These are phyloP conservation scores for Pholiota microspora DNA, from an alignment of 768 basidiomycete genomes.

Conservation along the genomic window DNA sequence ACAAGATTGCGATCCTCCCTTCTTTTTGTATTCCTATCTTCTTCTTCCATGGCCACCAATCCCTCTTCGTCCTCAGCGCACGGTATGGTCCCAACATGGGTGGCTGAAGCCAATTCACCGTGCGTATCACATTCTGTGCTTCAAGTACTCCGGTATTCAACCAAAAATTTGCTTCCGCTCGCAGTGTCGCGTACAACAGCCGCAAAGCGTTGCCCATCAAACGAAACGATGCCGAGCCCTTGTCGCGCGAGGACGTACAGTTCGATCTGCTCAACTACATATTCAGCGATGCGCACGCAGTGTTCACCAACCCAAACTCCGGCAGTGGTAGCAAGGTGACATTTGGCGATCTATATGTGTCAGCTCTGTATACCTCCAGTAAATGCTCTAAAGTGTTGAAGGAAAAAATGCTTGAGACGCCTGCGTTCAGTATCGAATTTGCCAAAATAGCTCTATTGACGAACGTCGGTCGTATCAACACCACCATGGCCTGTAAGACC, in stretches of 20 bases:
- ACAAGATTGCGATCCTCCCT: background rate
- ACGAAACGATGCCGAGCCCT: conserved; percentile 77
- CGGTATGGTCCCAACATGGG: conserved; percentile 35
- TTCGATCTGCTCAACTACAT: conserved; percentile 81
- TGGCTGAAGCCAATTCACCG: conserved; percentile 52
- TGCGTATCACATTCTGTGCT: conserved; percentile 32
- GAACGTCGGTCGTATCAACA: conserved; percentile 90
- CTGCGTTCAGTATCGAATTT: conserved; percentile 74
- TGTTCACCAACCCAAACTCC: conserved; percentile 68
- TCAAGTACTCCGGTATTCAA: conserved; percentile 11
- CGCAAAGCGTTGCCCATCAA: conserved; percentile 78
- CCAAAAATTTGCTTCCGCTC: conserved; percentile 10
- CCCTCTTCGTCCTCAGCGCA: conserved; percentile 33
- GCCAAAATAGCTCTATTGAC: conserved; percentile 83
- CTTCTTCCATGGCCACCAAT: conserved; percentile 48
- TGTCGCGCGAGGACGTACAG: conserved; percentile 83
- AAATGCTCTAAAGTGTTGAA: conserved; percentile 88
- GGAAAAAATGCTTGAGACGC: conserved; percentile 83
- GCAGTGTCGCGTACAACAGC: conserved; percentile 58
- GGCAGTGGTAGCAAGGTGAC: conserved; percentile 53
- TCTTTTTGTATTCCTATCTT: conserved; percentile 30
- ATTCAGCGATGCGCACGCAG: conserved; percentile 64
- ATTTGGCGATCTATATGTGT: conserved; percentile 83
- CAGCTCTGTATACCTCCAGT: conserved; percentile 73
- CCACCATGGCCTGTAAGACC: conserved; percentile 80